Conservation (phyloP, 805 yeast genomes). For the Candida yuanshanica region DNA sequence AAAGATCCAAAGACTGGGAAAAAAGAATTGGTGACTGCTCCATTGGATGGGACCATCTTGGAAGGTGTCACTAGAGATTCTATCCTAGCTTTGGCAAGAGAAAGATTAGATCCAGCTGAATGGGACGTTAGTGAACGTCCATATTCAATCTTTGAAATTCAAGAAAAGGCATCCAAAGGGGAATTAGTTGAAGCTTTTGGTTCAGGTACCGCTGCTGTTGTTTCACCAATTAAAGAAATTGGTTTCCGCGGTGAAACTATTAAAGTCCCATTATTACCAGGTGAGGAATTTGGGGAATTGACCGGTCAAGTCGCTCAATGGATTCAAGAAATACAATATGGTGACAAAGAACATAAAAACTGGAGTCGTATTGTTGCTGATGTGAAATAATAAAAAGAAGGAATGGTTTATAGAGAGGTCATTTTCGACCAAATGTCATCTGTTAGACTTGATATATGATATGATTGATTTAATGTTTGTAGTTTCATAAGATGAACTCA, state of each 20-base stretch:
- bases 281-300: constrained; percentile 72
- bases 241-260: constrained; percentile 74
- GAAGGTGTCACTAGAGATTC: constrained; percentile 97
- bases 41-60: constrained; percentile 93
- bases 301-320: constrained; percentile 76
- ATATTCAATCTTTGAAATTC: constrained; percentile 75
- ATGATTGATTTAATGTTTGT: neutral
- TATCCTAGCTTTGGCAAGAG: constrained; percentile 68
- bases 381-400: neutral
- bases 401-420: neutral
- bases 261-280: constrained; percentile 71
- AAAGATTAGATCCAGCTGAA: constrained; percentile 63
- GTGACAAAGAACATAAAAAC: constrained; percentile 59
- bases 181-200: constrained; percentile 93
- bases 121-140: constrained; percentile 85
- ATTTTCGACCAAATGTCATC: no score
- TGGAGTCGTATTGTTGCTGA: constrained; percentile 36
- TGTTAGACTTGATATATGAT: no score
- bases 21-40: constrained; percentile 92
- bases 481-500: no score
- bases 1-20: constrained; percentile 69
- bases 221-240: constrained; percentile 85
- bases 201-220: constrained; percentile 96
- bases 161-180: constrained; percentile 70
- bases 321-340: constrained; percentile 90